Conservation (phyloP, 2,329 filamentous ascomycete genomes). For the Piedraia hortae region DNA sequence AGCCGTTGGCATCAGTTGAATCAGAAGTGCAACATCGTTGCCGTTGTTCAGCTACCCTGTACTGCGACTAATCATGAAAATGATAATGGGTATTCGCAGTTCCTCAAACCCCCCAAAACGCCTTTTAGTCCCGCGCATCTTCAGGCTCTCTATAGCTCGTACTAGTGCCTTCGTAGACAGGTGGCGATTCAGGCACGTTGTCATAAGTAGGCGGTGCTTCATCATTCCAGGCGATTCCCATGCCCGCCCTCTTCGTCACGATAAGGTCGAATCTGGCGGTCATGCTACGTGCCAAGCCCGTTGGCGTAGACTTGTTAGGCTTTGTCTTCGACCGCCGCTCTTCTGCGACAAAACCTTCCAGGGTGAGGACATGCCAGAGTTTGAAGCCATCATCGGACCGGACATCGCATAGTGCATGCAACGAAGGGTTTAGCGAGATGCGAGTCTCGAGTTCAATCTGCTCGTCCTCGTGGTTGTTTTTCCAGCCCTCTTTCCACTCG, state of each 20-base stretch:
- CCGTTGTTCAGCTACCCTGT: too few species aligned
- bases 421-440: conserved; percentile 30
- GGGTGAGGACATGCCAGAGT: conserved; percentile 58
- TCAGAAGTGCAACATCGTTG: too few species aligned
- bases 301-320: conserved; percentile 51
- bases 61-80: too few species aligned
- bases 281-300: conserved; percentile 68
- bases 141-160: conserved; percentile 19
- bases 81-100: too few species aligned
- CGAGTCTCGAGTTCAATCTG: conserved; percentile 59
- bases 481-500: conserved; percentile 73
- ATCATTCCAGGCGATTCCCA: conserved; percentile 91
- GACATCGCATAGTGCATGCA: conserved; percentile 50
- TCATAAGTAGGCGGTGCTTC: conserved; percentile 84
- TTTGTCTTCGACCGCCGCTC: conserved; percentile 49
- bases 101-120: too few species aligned
- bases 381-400: conserved; percentile 47
- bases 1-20: too few species aligned
- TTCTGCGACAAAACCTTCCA: conserved; percentile 84
- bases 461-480: conserved; percentile 41
- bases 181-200: conserved; percentile 69
- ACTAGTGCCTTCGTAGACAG: conserved; percentile 20
- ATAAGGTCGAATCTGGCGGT: conserved; percentile 70
- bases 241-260: conserved; percentile 57
- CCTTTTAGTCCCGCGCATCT: too few species aligned